These are phyloP conservation scores for Tolypocladium endophyticum DNA, from an alignment of 2,329 filamentous ascomycete genomes.

Conservation along the genomic window DNA sequence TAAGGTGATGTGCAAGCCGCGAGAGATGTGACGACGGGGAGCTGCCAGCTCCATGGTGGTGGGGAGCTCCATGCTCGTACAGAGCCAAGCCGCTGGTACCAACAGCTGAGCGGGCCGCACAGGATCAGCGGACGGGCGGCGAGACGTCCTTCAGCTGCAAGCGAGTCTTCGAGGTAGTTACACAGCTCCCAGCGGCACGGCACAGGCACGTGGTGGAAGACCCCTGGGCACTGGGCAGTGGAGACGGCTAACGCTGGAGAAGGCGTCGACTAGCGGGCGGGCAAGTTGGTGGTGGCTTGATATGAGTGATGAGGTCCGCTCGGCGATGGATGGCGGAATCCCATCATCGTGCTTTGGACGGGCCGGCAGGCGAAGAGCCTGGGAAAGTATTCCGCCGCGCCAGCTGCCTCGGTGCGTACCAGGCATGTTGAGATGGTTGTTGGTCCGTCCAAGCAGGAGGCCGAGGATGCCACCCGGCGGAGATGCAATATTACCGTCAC, in stretches of 20 bases:
- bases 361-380: not conserved
- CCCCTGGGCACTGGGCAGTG: not conserved
- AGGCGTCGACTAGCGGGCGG: not conserved
- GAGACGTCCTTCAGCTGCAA: not conserved
- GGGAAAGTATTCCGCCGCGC: too few species aligned
- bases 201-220: not conserved
- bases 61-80: not conserved
- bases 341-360: not conserved
- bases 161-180: not conserved
- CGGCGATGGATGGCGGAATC: not conserved
- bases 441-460: too few species aligned
- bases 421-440: not conserved
- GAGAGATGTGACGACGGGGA: not conserved
- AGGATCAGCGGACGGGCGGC: not conserved
- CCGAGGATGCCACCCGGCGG: too few species aligned
- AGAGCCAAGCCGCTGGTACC: slow-evolving; percentile 1
- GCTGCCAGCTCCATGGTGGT: not conserved
- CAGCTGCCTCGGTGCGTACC: not conserved
- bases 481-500: not conserved
- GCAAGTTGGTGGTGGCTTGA: not conserved
- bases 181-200: not conserved
- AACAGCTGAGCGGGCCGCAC: not conserved
- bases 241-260: not conserved
- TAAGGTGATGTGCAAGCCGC: not conserved
- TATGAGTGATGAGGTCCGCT: not conserved